Evolutionary conservation across 164 flowering plant species (phyloP).

Genomic region (Vitis amurensis): DNA sequence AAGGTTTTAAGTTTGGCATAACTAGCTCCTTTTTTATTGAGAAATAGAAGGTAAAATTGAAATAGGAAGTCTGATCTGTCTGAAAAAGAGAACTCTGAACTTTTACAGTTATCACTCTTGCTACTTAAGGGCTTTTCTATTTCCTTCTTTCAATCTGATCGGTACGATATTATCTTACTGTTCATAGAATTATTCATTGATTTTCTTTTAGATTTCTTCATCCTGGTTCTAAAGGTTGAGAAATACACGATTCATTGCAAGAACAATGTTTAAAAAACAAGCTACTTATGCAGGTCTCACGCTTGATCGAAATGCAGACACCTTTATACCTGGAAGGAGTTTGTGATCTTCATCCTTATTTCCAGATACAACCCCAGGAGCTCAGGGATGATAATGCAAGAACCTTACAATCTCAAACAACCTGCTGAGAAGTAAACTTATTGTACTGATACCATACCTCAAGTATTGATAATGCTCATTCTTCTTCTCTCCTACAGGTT

Average conservation of each 20-base stretch:
- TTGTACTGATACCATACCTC: neutral
- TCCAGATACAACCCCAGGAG: slow-evolving; percentile 31
- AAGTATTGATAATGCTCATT: neutral
- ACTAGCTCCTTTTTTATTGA: too few species aligned
- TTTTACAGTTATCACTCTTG: too few species aligned
- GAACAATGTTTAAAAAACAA: neutral
- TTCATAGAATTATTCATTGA: neutral
- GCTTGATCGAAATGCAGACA: slow-evolving; percentile 95
- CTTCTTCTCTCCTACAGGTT: neutral
- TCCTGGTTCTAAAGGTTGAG: too few species aligned
- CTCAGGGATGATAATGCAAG: slow-evolving; percentile 10
- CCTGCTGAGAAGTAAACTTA: neutral
- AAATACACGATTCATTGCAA: neutral
- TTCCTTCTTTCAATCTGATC: too few species aligned
- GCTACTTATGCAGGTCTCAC: slow-evolving; percentile 61
- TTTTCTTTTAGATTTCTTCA: neutral
- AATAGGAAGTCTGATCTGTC: too few species aligned
- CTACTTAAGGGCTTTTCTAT: too few species aligned
- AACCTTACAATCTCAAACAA: slow-evolving; percentile 13
- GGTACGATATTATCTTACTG: too few species aligned
- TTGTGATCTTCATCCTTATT: slow-evolving; percentile 63
- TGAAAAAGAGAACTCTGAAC: too few species aligned
- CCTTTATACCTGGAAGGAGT: slow-evolving; percentile 78
- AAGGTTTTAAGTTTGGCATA: too few species aligned
- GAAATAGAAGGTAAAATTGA: too few species aligned